Evolutionary conservation across 2,329 filamentous ascomycete species (phyloP).

Genomic region (Biscogniauxia mediterranea): DNA sequence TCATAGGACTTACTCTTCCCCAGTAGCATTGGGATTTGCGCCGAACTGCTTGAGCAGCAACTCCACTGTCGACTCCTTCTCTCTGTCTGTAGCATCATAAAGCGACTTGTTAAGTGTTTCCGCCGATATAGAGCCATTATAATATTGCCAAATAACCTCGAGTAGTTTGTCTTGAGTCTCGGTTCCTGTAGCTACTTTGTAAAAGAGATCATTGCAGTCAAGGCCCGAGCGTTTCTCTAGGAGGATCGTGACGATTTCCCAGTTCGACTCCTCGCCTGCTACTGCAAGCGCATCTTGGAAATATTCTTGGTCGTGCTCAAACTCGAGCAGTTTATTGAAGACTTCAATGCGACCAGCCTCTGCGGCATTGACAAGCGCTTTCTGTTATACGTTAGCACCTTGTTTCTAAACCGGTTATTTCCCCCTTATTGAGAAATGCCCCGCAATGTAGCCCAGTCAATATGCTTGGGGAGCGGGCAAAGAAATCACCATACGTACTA

Average conservation of each 20-base stretch:
- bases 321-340: slow-evolving; percentile 39
- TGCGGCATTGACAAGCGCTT: slow-evolving; percentile 39
- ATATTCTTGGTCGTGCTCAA: slow-evolving; percentile 30
- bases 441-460: background rate
- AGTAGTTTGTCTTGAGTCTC: slow-evolving; percentile 37
- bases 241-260: slow-evolving; percentile 37
- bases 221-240: slow-evolving; percentile 34
- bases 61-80: slow-evolving; percentile 38
- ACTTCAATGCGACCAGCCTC: slow-evolving; percentile 38
- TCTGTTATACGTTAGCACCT: slow-evolving; percentile 10
- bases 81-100: slow-evolving; percentile 39
- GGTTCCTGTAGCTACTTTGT: slow-evolving; percentile 31
- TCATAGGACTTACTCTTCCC: slow-evolving; percentile 33
- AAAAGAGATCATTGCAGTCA: slow-evolving; percentile 37
- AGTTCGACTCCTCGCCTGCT: slow-evolving; percentile 35
- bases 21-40: slow-evolving; percentile 39
- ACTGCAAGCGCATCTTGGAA: slow-evolving; percentile 36
- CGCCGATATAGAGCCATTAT: slow-evolving; percentile 31
- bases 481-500: background rate
- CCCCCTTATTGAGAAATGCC: background rate
- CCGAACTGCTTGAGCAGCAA: slow-evolving; percentile 35
- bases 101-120: slow-evolving; percentile 35
- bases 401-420: background rate
- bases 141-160: slow-evolving; percentile 38
- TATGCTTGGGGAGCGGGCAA: background rate